These are phyloP conservation scores for Suhomyces sp. DNA, from an alignment of 805 yeast genomes.

Conservation along the genomic window DNA sequence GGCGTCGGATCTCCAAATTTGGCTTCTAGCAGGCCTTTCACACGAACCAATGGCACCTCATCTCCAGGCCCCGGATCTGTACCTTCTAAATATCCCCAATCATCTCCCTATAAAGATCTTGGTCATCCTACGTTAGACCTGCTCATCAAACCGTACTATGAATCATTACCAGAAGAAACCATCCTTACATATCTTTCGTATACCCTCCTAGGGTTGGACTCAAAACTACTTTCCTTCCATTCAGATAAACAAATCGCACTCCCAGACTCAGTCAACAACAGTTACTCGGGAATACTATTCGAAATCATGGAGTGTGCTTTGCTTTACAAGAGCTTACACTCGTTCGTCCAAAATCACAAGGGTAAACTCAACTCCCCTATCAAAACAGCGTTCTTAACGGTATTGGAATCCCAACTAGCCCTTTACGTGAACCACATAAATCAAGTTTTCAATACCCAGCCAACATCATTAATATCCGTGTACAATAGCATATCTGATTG, in stretches of 20 bases:
- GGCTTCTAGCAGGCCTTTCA: slow-evolving; percentile 1
- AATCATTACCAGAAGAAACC: slow-evolving; percentile 27
- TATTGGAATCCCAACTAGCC: slow-evolving; percentile 40
- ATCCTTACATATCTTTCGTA: slow-evolving; percentile 40
- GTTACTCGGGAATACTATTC: slow-evolving; percentile 56
- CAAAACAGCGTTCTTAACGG: slow-evolving; percentile 58
- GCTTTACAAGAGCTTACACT: slow-evolving; percentile 50
- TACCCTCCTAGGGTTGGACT: slow-evolving; percentile 61
- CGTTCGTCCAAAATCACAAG: slow-evolving; percentile 24
- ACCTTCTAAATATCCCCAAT: slow-evolving; percentile 4
- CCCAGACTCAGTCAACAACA: slow-evolving; percentile 54
- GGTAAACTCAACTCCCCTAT: slow-evolving; percentile 47
- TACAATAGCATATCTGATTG: slow-evolving; percentile 48
- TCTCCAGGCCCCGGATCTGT: slow-evolving; percentile 2
- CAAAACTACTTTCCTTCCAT: slow-evolving; percentile 50
- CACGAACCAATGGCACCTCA: slow-evolving; percentile 3
- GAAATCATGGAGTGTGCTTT: slow-evolving; percentile 70
- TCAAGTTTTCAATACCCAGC: slow-evolving; percentile 26
- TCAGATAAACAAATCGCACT: slow-evolving; percentile 35
- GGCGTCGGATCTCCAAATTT: background rate
- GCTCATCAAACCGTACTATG: slow-evolving; percentile 27
- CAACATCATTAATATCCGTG: slow-evolving; percentile 33
- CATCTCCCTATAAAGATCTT: slow-evolving; percentile 14
- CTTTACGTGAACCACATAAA: slow-evolving; percentile 39
- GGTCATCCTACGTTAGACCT: slow-evolving; percentile 8